Percentiles rank a stretch among this genome's conserved stretches.
Conservation (phyloP, 2,329 filamentous ascomycete species). For the Aspergillus flavus region DNA sequence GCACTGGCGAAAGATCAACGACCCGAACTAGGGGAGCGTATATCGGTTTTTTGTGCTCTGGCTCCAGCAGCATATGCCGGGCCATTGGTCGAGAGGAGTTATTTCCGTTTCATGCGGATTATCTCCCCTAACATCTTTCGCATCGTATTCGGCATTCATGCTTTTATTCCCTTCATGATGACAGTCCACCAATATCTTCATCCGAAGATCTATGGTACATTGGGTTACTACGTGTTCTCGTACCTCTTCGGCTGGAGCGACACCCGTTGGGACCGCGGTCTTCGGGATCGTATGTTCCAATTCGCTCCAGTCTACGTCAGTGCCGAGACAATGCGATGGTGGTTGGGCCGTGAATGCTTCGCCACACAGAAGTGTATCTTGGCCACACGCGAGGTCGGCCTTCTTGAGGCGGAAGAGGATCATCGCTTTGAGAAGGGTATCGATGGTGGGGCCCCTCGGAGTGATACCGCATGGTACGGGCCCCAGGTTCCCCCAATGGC, state of each 20-base stretch:
- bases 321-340: constrained; percentile 91
- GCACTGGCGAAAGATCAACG: constrained; percentile 87
- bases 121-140: constrained; percentile 77
- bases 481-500: constrained; percentile 78
- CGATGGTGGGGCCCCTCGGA: constrained; percentile 15
- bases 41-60: constrained; percentile 88
- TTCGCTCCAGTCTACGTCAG: constrained; percentile 90
- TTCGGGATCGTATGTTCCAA: constrained; percentile 83
- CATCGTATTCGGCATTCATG: constrained; percentile 84
- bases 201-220: constrained; percentile 70
- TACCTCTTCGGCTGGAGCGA: constrained; percentile 91
- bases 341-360: constrained; percentile 87
- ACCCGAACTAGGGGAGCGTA: constrained; percentile 77
- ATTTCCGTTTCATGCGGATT: constrained; percentile 87
- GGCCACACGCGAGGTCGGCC: constrained; percentile 71
- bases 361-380: constrained; percentile 84
- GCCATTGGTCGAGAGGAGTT: constrained; percentile 79
- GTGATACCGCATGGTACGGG: constrained; percentile 76
- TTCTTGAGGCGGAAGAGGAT: constrained; percentile 57
- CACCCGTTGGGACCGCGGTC: constrained; percentile 75
- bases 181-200: constrained; percentile 71
- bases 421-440: constrained; percentile 26
- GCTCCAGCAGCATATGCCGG: constrained; percentile 91
- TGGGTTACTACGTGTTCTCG: constrained; percentile 87
- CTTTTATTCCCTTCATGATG: constrained; percentile 95